Evolutionary conservation across 2,329 filamentous ascomycete species (phyloP).

Genomic region (Verticillium alfalfae): DNA sequence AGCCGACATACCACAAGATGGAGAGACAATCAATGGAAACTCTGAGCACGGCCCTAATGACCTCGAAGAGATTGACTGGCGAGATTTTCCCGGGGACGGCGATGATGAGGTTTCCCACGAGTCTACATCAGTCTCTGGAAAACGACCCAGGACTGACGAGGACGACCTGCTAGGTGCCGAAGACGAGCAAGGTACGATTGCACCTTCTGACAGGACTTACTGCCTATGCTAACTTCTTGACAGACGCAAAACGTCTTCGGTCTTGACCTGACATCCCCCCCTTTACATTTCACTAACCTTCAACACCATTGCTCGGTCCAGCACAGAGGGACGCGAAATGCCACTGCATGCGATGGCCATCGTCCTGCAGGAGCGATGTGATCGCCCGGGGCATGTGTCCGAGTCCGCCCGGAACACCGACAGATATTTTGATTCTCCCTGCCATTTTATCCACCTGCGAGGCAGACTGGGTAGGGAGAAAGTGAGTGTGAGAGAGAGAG

Average conservation of each 20-base stretch:
- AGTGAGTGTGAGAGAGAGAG: no score
- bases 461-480: no score
- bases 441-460: no score
- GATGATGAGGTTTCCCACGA: conserved; percentile 5
- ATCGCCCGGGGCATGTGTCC: not conserved
- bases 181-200: conserved; percentile 15
- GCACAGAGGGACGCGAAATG: not conserved
- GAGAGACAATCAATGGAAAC: not conserved
- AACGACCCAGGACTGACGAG: conserved; percentile 16
- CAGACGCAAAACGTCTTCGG: conserved; percentile 5
- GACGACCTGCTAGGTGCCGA: conserved; percentile 14
- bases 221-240: not conserved
- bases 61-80: conserved; percentile 18
- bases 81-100: conserved; percentile 15
- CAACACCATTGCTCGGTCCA: not conserved
- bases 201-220: not conserved
- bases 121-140: conserved; percentile 9
- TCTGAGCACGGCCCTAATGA: conserved; percentile 1
- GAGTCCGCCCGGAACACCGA: no score
- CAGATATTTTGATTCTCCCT: no score
- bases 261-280: conserved; percentile 6
- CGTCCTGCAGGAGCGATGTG: not conserved
- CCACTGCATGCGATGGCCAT: not conserved
- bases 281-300: not conserved
- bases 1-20: not conserved